Conservation (phyloP, 2,329 filamentous ascomycete genomes). For the Cephalotrichum gorgonifer region DNA sequence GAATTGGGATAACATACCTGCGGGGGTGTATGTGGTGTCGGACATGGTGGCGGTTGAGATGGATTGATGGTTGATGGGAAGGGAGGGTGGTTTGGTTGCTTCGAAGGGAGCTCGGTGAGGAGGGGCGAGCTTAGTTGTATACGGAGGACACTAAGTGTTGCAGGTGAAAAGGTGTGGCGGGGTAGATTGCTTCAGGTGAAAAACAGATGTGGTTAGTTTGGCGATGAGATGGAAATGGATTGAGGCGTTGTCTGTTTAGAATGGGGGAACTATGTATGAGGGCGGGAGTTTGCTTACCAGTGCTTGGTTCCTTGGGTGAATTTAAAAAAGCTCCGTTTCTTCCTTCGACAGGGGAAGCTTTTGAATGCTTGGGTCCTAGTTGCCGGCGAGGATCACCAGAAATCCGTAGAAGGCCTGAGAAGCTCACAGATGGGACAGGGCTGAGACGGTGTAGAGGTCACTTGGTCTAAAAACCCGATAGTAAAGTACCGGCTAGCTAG, state of each 20-base stretch:
- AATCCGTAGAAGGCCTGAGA: conserved; percentile 29
- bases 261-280: too few relatives aligned
- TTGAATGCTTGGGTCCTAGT: not conserved
- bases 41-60: conserved; percentile 13
- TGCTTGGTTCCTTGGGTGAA: too few relatives aligned
- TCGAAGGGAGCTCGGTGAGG: conserved; percentile 7
- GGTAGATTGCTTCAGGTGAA: not conserved
- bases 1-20: conserved; percentile 19
- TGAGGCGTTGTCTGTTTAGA: not conserved
- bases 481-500: too few relatives aligned
- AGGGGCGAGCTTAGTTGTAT: not conserved
- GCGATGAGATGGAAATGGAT: not conserved
- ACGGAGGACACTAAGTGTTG: too few relatives aligned
- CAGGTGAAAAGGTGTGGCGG: not conserved
- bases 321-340: too few relatives aligned
- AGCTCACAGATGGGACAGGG: conserved; percentile 26
- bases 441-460: conserved; percentile 8
- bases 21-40: conserved; percentile 21
- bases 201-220: not conserved
- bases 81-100: conserved; percentile 11
- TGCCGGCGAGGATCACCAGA: conserved; percentile 3
- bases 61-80: conserved; percentile 5
- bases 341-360: not conserved
- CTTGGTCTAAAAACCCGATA: not conserved
- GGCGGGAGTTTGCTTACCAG: not conserved